Evolutionary conservation across 305 asterid species (phyloP).

Genomic region (Fraxinus angustifolia): DNA sequence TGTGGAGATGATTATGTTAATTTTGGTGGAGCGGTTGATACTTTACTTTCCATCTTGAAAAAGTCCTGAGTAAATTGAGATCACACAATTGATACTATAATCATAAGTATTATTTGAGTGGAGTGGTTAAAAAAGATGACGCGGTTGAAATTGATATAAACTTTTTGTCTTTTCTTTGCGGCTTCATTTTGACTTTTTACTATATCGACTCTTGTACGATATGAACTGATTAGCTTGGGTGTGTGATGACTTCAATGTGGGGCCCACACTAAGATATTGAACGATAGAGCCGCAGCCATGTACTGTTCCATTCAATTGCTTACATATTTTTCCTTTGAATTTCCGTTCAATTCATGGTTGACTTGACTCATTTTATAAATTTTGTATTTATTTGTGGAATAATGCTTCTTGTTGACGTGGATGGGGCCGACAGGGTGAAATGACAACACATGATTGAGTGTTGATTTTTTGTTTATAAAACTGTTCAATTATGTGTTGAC

Average conservation of each 20-base stretch:
- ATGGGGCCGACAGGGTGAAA: too few relatives aligned
- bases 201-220: not conserved
- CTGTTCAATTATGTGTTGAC: too few relatives aligned
- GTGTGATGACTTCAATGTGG: not conserved
- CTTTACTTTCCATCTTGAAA: not conserved
- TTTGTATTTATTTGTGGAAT: too few relatives aligned
- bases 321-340: not conserved
- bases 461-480: too few relatives aligned
- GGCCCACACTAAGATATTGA: not conserved
- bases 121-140: not conserved
- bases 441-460: too few relatives aligned
- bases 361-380: not conserved
- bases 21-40: not conserved
- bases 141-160: not conserved
- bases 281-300: not conserved
- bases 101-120: not conserved
- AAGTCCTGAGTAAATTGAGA: not conserved
- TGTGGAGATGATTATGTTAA: not conserved
- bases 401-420: too few relatives aligned
- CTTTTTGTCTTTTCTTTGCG: not conserved
- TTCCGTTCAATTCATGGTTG: not conserved
- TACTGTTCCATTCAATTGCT: not conserved
- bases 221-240: too few relatives aligned
- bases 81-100: not conserved
- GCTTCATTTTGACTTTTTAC: not conserved